A percentile compares a stretch with the other conserved stretches of the same genome.
Conservation (phyloP, 2,329 filamentous ascomycete species). For the Curvularia sp. region DNA sequence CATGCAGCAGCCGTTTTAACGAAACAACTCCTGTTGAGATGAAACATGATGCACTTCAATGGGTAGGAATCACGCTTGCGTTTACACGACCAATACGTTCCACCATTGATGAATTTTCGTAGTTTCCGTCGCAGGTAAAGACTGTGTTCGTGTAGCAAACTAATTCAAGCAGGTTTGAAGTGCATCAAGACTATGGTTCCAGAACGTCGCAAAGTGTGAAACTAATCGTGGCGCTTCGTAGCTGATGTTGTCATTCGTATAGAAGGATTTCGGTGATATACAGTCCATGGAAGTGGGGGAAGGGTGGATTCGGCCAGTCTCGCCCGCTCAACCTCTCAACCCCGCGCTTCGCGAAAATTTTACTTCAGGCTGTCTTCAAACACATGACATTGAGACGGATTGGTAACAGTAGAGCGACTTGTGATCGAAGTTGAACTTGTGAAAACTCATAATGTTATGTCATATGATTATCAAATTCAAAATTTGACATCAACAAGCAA, state of each 20-base stretch:
- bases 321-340: neutral
- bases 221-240: neutral
- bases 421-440: too few relatives aligned
- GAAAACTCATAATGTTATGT: too few relatives aligned
- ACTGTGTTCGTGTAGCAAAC: neutral
- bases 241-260: neutral
- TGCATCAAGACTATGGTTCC: neutral
- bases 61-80: neutral
- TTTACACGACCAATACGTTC: neutral
- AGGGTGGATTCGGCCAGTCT: neutral
- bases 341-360: conserved; percentile 5
- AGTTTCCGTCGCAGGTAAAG: neutral
- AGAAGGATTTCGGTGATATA: neutral
- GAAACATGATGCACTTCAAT: conserved; percentile 4
- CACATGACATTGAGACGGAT: too few relatives aligned
- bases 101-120: neutral
- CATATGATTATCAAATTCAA: too few relatives aligned
- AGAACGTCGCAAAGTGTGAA: neutral
- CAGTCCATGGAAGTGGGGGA: neutral
- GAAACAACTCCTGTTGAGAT: neutral
- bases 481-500: conserved; percentile 3
- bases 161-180: neutral
- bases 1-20: conserved; percentile 2
- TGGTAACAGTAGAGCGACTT: neutral
- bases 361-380: neutral